These are phyloP conservation scores for Aspergillus pseudonomiae DNA, from an alignment of 2,329 filamentous ascomycete species.

Conservation along the genomic window DNA sequence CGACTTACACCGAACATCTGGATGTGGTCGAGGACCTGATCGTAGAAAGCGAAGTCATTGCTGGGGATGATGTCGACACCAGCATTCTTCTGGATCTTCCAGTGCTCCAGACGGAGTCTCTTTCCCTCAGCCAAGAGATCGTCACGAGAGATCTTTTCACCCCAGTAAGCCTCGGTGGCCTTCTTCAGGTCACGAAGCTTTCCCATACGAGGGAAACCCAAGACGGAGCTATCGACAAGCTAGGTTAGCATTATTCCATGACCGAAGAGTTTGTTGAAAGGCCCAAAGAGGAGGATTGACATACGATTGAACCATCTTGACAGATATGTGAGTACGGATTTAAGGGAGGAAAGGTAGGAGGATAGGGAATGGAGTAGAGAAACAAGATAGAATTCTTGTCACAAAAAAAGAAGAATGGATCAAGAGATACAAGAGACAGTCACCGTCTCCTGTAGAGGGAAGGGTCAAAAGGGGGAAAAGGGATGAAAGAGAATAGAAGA, in stretches of 20 bases:
- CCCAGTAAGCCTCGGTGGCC: conserved; percentile 98
- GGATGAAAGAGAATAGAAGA: conserved; percentile 22
- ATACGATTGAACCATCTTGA: conserved; percentile 65
- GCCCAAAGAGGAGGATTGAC: conserved; percentile 28
- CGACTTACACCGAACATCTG: conserved; percentile 88
- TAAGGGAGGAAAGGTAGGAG: conserved; percentile 12
- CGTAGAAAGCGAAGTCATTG: conserved; percentile 99
- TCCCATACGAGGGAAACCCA: conserved; percentile 99
- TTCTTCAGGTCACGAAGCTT: conserved; percentile 99
- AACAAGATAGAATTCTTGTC: conserved; percentile 9
- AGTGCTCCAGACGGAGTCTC: conserved; percentile 94
- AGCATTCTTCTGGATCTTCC: conserved; percentile 99
- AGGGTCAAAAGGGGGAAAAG: conserved; percentile 16
- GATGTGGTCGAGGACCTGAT: conserved; percentile 96
- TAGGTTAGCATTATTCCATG: conserved; percentile 10
- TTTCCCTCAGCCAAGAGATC: conserved; percentile 94
- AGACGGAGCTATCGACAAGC: conserved; percentile 62
- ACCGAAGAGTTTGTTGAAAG: conserved; percentile 1
- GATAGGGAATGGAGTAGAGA: background rate
- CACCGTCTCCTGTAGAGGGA: conserved; percentile 25
- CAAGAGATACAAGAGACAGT: conserved; percentile 26
- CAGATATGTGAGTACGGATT: conserved; percentile 28
- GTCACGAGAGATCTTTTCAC: conserved; percentile 86
- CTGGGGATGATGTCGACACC: conserved; percentile 97
- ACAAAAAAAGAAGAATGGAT: conserved; percentile 8